phyloP scores from a whole-genome alignment of 129 eudicot genomes.

The Flaveria linearis region DNA sequence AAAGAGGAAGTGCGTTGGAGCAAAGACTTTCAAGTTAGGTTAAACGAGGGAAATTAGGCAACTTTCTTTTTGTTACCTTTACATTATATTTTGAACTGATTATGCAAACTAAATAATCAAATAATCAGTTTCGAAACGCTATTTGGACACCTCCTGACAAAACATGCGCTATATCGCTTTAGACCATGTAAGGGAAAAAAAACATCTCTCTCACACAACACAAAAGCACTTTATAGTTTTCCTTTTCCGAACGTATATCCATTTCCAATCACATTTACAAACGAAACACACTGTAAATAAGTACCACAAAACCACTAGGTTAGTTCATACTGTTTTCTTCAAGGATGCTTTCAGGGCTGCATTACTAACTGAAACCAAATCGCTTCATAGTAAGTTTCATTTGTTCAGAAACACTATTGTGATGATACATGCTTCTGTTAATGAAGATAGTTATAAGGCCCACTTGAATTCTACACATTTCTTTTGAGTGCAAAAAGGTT shows the following conservation, averaged over 20 bases:
- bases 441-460: background rate
- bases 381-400: background rate
- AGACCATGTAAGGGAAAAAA: background rate
- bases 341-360: background rate
- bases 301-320: background rate
- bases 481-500: background rate
- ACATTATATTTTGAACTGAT: background rate
- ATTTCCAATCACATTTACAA: background rate
- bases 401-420: background rate
- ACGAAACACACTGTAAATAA: background rate
- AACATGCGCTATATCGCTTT: slow-evolving; percentile 5
- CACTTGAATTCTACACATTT: slow-evolving; percentile 3
- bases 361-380: background rate
- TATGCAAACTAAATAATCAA: background rate
- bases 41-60: background rate
- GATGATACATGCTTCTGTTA: background rate
- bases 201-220: background rate
- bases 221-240: background rate
- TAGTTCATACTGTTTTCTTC: background rate
- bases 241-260: background rate
- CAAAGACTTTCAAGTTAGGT: background rate
- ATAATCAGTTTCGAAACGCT: background rate
- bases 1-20: background rate
- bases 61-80: background rate
- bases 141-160: background rate